These are phyloP conservation scores for Colletotrichum cuscutae DNA, from an alignment of 2,329 filamentous ascomycete genomes.

Conservation along the genomic window DNA sequence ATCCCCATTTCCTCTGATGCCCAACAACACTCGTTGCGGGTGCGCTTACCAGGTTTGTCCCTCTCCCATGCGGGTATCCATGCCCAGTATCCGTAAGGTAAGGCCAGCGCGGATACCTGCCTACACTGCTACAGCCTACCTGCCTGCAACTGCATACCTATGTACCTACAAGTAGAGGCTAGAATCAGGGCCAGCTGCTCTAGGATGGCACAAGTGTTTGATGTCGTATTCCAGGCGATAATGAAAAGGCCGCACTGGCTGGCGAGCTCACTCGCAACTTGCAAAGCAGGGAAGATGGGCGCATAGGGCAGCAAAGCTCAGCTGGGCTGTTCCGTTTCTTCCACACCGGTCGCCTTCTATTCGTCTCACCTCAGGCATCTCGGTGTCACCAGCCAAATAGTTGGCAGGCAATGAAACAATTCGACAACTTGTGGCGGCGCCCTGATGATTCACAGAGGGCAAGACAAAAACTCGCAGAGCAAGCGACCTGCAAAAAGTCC, in stretches of 20 bases:
- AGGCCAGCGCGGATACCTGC: background rate
- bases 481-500: constrained; percentile 8
- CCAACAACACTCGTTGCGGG: constrained; percentile 7
- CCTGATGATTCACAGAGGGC: constrained; percentile 7
- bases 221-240: background rate
- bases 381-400: background rate
- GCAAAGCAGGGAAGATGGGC: background rate
- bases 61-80: background rate
- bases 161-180: too few species aligned
- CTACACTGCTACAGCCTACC: background rate
- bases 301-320: constrained; percentile 1
- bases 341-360: background rate
- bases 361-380: background rate
- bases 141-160: background rate
- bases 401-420: constrained; percentile 1
- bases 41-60: background rate
- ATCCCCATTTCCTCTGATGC: constrained; percentile 6
- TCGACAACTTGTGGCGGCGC: constrained; percentile 11
- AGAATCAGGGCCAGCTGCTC: background rate
- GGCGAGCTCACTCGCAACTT: background rate
- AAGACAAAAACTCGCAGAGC: background rate
- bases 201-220: constrained; percentile 3
- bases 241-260: background rate
- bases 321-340: background rate
- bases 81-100: background rate